Conservation (phyloP, 2,329 filamentous ascomycete genomes). For the Sclerotinia nivalis region DNA sequence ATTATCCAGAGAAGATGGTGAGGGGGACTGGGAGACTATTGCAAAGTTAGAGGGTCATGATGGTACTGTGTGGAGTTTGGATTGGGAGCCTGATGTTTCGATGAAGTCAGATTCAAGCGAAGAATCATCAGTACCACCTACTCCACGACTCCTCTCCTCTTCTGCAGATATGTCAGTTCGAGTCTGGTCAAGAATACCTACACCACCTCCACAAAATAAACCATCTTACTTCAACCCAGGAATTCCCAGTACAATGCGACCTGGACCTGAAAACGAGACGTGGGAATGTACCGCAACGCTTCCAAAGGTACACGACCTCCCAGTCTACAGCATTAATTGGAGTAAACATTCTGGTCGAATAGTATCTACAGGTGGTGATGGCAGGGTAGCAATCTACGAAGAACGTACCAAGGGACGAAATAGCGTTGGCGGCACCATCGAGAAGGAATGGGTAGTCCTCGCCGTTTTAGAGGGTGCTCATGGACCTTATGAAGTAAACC, state of each 20-base stretch:
- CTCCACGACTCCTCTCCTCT: slow-evolving; percentile 68
- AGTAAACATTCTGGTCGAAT: slow-evolving; percentile 74
- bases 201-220: slow-evolving; percentile 37
- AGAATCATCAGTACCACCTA: slow-evolving; percentile 49
- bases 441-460: slow-evolving; percentile 69
- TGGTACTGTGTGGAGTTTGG: slow-evolving; percentile 87
- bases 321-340: slow-evolving; percentile 85
- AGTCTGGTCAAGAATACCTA: slow-evolving; percentile 66
- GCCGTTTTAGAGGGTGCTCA: slow-evolving; percentile 73
- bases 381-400: slow-evolving; percentile 74
- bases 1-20: slow-evolving; percentile 80
- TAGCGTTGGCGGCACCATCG: slow-evolving; percentile 36
- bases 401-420: slow-evolving; percentile 50
- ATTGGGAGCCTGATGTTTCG: slow-evolving; percentile 59
- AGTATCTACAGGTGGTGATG: slow-evolving; percentile 88
- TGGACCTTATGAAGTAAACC: slow-evolving; percentile 92
- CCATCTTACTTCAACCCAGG: slow-evolving; percentile 48
- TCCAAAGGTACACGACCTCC: slow-evolving; percentile 72
- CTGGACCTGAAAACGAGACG: slow-evolving; percentile 69
- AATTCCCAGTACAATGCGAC: slow-evolving; percentile 88
- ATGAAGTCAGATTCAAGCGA: slow-evolving; percentile 36
- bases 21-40: slow-evolving; percentile 90
- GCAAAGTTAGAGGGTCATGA: slow-evolving; percentile 76
- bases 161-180: slow-evolving; percentile 80
- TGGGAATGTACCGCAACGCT: slow-evolving; percentile 80